Base-by-base conservation (phyloP, 345 rosid genomes). In the Linum lewisii region DNA sequence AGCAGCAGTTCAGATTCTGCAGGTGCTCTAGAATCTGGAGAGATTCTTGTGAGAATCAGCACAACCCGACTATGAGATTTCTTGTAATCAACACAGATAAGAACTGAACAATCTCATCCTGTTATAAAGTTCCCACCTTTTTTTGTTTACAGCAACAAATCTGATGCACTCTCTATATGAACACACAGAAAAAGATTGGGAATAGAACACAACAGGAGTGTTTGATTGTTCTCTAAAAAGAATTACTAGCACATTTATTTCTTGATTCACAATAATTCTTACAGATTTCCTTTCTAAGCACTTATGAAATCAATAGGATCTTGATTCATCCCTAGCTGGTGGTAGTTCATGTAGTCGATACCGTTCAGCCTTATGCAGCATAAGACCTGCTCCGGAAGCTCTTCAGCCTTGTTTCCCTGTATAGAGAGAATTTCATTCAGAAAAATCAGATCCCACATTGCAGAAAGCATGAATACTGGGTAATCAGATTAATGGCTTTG, bases 281-380 rank as follows among this genome's bases (percentile, higher is more conserved):
- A 34, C 38, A 34, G 38, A 5, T 34, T 11, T 5, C 18, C 47
- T 3, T 42, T 69, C 65, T 54, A 65, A 34, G 66, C 47, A 71
- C 62, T 54, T 64, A 34, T 2, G 58, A 52, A 51, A 21, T 75
- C 76, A 71, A 57, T 58, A 55, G 69, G 24, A 58, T 81, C 84
- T 62, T 86, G 82, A 66, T 60, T 72, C 63, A 64, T 58, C 36
- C 66, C 62, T 22, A 72, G 61, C 21, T 19, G 42, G 23, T 53
- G 21, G 20, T 37, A 62, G 23, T 54, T 49, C 64, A 68, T 42
- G 29, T 61, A 37, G 51, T 52, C 8, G 22, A 47, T 16, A 23
- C 38, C 4, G 7, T 22, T 25, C 2, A 63, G 13, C 60, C 60
- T 57, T 19, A 26, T 51, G 54, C 55, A 13, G 18, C 58, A 47